A percentile compares a stretch with the other conserved stretches of the same genome.
Evolutionary conservation across 768 basidiomycete genomes (phyloP).

Genomic region (Tylopilus sp.): DNA sequence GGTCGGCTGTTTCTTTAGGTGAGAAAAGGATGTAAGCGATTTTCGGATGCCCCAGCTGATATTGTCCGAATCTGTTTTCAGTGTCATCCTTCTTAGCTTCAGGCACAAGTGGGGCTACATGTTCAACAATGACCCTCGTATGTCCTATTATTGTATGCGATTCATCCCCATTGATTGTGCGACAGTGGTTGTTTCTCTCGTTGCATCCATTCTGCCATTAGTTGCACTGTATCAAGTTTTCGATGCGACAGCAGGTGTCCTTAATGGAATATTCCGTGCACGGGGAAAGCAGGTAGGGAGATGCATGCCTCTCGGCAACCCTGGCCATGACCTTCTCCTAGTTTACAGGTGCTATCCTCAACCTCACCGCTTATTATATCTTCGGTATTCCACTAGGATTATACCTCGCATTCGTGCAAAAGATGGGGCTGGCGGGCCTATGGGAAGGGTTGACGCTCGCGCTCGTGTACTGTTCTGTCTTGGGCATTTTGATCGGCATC

Average conservation of each 20-base stretch:
- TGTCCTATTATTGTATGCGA: conserved; percentile 6
- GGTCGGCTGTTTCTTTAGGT: conserved; percentile 65
- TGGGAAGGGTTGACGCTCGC: conserved; percentile 82
- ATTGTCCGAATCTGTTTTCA: conserved; percentile 21
- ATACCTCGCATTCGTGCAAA: conserved; percentile 63
- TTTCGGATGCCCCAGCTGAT: neutral
- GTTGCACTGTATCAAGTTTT: conserved; percentile 83
- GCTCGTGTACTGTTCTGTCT: conserved; percentile 55
- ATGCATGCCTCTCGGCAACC: neutral
- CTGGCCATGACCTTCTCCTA: conserved; percentile 21
- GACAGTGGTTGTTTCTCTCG: conserved; percentile 41
- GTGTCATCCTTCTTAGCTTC: conserved; percentile 59
- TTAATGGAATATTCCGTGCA: conserved; percentile 77
- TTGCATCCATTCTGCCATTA: conserved; percentile 69
- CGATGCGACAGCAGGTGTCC: conserved; percentile 69
- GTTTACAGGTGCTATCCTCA: conserved; percentile 68
- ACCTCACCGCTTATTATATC: conserved; percentile 67
- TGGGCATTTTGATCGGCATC: conserved; percentile 53
- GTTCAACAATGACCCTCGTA: conserved; percentile 67
- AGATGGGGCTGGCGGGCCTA: conserved; percentile 64
- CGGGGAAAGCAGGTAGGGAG: conserved; percentile 67
- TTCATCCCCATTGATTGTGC: neutral
- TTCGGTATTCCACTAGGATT: conserved; percentile 83
- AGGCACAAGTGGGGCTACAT: conserved; percentile 66
- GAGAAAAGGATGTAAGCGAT: conserved; percentile 2